Conservation (phyloP, 768 basidiomycete genomes). For the Collybia sp. region DNA sequence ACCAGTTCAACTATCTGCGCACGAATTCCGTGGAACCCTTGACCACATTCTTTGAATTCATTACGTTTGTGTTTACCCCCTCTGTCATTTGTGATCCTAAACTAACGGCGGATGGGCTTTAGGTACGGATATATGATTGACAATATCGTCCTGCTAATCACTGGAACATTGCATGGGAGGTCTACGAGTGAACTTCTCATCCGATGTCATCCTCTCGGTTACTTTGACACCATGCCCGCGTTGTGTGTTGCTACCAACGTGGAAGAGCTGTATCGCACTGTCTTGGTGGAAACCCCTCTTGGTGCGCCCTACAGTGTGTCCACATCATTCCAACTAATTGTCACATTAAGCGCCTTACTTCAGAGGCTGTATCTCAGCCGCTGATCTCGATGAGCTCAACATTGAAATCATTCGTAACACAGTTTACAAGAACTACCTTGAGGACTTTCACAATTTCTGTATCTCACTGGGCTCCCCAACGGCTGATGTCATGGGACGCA, state of each 20-base stretch:
- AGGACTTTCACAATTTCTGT: constrained; percentile 91
- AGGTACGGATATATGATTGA: constrained; percentile 99
- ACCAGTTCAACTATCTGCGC: constrained; percentile 94
- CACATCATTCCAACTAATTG: background rate
- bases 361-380: constrained; percentile 89
- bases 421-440: constrained; percentile 97
- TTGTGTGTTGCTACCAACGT: constrained; percentile 99
- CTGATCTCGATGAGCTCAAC: constrained; percentile 96
- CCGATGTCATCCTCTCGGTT: constrained; percentile 93
- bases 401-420: constrained; percentile 99
- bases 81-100: background rate
- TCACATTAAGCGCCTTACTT: constrained; percentile 79
- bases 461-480: constrained; percentile 80
- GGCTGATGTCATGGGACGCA: constrained; percentile 85
- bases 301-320: constrained; percentile 46
- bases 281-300: constrained; percentile 94
- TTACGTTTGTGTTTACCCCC: constrained; percentile 66
- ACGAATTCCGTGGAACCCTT: constrained; percentile 90
- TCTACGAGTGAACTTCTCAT: constrained; percentile 96
- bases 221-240: constrained; percentile 98
- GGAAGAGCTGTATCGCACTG: constrained; percentile 95
- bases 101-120: constrained; percentile 11
- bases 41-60: constrained; percentile 92
- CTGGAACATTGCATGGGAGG: constrained; percentile 93
- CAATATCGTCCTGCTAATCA: constrained; percentile 96